Evolutionary conservation across 2,329 filamentous ascomycete species (phyloP).

Genomic region (Trichoderma polysporum): DNA sequence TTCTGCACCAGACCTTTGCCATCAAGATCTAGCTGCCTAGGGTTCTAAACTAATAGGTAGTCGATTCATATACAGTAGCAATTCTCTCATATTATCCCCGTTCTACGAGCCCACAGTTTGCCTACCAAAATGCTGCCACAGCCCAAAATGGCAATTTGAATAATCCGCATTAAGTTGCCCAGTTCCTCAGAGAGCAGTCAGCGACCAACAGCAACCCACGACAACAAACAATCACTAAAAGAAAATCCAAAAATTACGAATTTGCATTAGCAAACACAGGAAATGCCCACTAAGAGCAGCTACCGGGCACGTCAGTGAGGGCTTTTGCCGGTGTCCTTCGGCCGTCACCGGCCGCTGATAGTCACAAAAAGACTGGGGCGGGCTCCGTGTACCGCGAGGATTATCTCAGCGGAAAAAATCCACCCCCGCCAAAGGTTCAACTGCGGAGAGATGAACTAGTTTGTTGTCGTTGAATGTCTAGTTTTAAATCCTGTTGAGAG

Average conservation of each 20-base stretch:
- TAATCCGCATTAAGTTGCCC: neutral
- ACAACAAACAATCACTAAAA: neutral
- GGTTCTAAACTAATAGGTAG: no score
- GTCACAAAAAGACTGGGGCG: conserved; percentile 2
- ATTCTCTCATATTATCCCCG: neutral
- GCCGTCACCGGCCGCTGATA: conserved; percentile 17
- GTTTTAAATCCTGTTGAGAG: neutral
- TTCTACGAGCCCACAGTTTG: neutral
- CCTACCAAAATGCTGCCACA: neutral
- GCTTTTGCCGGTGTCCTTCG: neutral
- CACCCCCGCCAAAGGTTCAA: neutral
- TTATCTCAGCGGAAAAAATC: conserved; percentile 3
- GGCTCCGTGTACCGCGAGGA: neutral
- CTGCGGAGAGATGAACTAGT: neutral
- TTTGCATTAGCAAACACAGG: neutral
- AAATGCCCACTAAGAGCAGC: neutral
- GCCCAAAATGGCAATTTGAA: neutral
- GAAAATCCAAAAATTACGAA: neutral
- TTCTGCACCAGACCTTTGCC: neutral
- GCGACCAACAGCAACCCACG: neutral
- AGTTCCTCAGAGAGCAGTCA: neutral
- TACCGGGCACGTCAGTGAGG: neutral
- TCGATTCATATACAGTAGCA: neutral
- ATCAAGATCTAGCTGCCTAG: no score
- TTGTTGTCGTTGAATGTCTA: neutral